phyloP scores from a whole-genome alignment of 352 stramenopile genomes.

The Pythium myriotylum region DNA sequence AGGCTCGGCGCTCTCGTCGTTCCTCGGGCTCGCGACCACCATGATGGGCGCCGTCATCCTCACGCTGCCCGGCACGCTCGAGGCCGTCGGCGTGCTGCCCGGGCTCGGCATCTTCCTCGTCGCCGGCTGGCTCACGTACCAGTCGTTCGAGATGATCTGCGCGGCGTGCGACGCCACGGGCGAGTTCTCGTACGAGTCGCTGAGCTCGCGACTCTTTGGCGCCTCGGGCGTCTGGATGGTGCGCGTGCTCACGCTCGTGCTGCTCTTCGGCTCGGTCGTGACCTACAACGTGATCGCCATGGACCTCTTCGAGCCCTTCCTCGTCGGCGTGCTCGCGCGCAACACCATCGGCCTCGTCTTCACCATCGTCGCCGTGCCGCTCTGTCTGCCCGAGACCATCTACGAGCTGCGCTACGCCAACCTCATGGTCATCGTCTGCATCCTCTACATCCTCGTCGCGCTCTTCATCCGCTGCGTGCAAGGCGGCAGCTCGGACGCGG shows the following conservation, averaged over 20 bases:
- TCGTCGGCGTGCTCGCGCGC: slow-evolving; percentile 55
- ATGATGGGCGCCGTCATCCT: slow-evolving; percentile 87
- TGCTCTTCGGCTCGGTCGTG: slow-evolving; percentile 80
- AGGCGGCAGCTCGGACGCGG: slow-evolving; percentile 45
- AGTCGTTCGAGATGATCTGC: slow-evolving; percentile 76
- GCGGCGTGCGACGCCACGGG: slow-evolving; percentile 60
- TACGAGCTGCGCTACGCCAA: slow-evolving; percentile 83
- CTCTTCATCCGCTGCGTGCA: slow-evolving; percentile 51
- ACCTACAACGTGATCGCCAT: slow-evolving; percentile 88
- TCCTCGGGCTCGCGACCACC: slow-evolving; percentile 76
- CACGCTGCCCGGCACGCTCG: slow-evolving; percentile 65
- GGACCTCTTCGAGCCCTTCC: slow-evolving; percentile 83
- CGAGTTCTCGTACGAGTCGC: slow-evolving; percentile 80
- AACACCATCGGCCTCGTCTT: slow-evolving; percentile 66
- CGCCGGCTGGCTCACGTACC: slow-evolving; percentile 64
- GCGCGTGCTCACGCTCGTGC: slow-evolving; percentile 66
- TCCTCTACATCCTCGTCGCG: slow-evolving; percentile 81
- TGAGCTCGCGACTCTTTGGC: slow-evolving; percentile 76
- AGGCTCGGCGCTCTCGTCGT: slow-evolving; percentile 71
- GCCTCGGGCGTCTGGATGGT: slow-evolving; percentile 71
- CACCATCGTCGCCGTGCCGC: slow-evolving; percentile 63
- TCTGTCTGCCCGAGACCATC: slow-evolving; percentile 85
- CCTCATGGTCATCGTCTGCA: slow-evolving; percentile 71
- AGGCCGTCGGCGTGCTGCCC: slow-evolving; percentile 56
- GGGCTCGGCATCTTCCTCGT: slow-evolving; percentile 55